Evolutionary conservation across 441 rosid genomes (phyloP), one percentile per base, ranked within the genome.

Genomic region (Gossypium gossypioides): DNA sequence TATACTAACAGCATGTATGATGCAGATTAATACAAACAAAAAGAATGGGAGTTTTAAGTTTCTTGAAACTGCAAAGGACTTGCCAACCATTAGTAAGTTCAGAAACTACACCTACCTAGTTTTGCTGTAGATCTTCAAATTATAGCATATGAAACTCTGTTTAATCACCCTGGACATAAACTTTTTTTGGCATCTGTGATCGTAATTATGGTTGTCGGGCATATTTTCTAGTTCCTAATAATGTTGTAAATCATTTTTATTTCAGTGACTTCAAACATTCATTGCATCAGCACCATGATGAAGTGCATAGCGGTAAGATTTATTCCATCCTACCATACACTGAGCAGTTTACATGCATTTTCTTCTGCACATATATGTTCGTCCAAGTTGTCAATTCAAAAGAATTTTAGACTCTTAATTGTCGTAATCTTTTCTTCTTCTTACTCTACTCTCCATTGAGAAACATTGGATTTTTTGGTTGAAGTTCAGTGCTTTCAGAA

Each of bases 241-340:
- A 60, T 29, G 16, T 63, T 10, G 7, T 25, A 1, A 56, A 18
- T 65, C 7, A 77, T 50, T 76, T 75, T 34, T 61, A 22, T 85
- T 78, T 76, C 93, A 95, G 99, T 91, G 96, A 86, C 82, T 58
- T 95, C 99, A 16, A 81, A 81, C 9, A 72, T 86, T 65, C 85
- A 89, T 75, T 95, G 98, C 86, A 85, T 92, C 79, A 83, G 86
- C 86, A 92, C 89, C 60, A 83, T 84, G 76, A 92, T 95, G 93
- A 95, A 89, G 79, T 92, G 97, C 89, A 91, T 95, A 73, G 95
- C 96, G 85, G 98, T 95, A 84, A 88, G 89, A 78, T 64, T 65
- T 21, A 55, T 72, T 21, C 12, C 44, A 0, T 2, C 32, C 15
- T 44, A 46, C 48, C 16, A 57, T 68, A 50, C 13, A 64, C 25